These are phyloP conservation scores for Suhomyces canberraensis DNA, from an alignment of 805 yeast species.

Conservation along the genomic window DNA sequence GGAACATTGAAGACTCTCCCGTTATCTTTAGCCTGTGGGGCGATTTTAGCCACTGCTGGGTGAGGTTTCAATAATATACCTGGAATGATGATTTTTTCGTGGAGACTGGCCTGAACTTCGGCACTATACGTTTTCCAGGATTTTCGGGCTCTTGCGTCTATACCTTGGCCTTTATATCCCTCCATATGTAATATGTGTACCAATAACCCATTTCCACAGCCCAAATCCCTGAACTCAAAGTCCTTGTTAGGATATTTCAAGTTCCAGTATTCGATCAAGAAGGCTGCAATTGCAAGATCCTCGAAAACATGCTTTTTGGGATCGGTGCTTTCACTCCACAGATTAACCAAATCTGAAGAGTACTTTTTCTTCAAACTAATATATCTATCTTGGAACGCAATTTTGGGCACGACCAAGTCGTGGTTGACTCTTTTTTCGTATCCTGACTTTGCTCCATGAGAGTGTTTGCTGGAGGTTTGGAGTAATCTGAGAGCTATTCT, in stretches of 20 bases:
- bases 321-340: slow-evolving; percentile 93
- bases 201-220: slow-evolving; percentile 91
- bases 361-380: slow-evolving; percentile 77
- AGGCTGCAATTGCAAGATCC: slow-evolving; percentile 94
- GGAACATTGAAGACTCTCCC: slow-evolving; percentile 56
- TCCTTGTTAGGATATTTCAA: slow-evolving; percentile 38
- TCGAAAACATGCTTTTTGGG: slow-evolving; percentile 95
- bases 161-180: slow-evolving; percentile 79
- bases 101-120: slow-evolving; percentile 53
- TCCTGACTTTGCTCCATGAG: slow-evolving; percentile 78
- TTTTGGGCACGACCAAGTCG: slow-evolving; percentile 80
- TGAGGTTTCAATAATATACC: slow-evolving; percentile 65
- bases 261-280: slow-evolving; percentile 82
- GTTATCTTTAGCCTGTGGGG: slow-evolving; percentile 57
- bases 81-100: slow-evolving; percentile 84
- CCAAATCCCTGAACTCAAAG: slow-evolving; percentile 81
- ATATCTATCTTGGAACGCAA: slow-evolving; percentile 78
- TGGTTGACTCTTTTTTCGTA: slow-evolving; percentile 86
- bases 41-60: slow-evolving; percentile 52
- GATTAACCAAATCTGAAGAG: slow-evolving; percentile 67
- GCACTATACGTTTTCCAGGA: slow-evolving; percentile 80
- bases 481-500: slow-evolving; percentile 80
- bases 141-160: slow-evolving; percentile 86
- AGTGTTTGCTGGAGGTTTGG: slow-evolving; percentile 79
- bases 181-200: slow-evolving; percentile 73